Evolutionary conservation across 83 land plant genomes (phyloP).

Genomic region (Picea mariana): DNA sequence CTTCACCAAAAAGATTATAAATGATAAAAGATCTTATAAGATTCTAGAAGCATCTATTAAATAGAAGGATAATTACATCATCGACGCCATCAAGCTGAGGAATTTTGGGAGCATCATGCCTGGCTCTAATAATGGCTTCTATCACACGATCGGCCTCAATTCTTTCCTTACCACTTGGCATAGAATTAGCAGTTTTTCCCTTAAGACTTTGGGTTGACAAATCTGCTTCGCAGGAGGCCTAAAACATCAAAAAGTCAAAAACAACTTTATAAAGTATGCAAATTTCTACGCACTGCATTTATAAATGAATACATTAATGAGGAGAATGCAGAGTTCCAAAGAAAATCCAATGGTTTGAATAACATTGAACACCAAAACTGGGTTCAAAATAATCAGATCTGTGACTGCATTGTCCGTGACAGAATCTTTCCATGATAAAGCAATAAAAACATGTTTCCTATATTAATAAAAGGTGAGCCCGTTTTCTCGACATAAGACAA

Average conservation of each 20-base stretch:
- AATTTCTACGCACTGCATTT: neutral
- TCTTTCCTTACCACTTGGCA: neutral
- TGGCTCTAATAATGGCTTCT: neutral
- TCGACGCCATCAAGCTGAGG: slow-evolving; percentile 63
- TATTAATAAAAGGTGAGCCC: too few relatives aligned
- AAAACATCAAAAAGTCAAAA: neutral
- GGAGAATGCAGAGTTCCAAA: too few relatives aligned
- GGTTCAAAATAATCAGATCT: too few relatives aligned
- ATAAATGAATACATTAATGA: too few relatives aligned
- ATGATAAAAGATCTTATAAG: too few relatives aligned
- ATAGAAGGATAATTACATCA: neutral
- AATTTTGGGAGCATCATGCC: slow-evolving; percentile 11
- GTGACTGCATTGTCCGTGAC: too few relatives aligned
- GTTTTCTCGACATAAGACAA: too few relatives aligned
- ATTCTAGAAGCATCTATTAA: too few relatives aligned
- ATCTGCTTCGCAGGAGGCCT: neutral
- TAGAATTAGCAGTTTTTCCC: neutral
- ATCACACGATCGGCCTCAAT: slow-evolving; percentile 9
- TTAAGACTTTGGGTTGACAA: neutral
- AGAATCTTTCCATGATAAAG: too few relatives aligned
- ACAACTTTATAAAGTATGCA: neutral
- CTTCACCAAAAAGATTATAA: neutral
- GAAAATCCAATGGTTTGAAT: too few relatives aligned
- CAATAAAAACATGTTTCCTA: too few relatives aligned
- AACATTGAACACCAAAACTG: too few relatives aligned